These are phyloP conservation scores for Colletotrichum spaethianum DNA, from an alignment of 2,329 filamentous ascomycete species.

Conservation along the genomic window DNA sequence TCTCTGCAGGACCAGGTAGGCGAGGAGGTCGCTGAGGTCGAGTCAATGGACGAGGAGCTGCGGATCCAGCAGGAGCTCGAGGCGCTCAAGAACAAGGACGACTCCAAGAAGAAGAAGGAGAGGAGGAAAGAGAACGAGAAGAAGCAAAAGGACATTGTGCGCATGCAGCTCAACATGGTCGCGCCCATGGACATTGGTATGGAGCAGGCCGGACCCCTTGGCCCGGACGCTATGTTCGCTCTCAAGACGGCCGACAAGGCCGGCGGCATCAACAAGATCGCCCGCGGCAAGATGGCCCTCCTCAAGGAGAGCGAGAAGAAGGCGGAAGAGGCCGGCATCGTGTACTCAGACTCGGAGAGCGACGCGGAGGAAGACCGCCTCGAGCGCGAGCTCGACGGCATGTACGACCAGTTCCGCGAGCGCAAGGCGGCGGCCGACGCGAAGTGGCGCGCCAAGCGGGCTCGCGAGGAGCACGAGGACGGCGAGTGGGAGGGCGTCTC, in stretches of 20 bases:
- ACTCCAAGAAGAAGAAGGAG: constrained; percentile 83
- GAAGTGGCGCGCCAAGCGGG: constrained; percentile 92
- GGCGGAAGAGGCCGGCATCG: constrained; percentile 73
- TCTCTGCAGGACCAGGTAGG: constrained; percentile 56
- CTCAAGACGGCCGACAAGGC: constrained; percentile 86
- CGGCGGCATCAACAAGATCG: constrained; percentile 77
- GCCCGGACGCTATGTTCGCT: constrained; percentile 88
- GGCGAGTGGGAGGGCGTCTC: constrained; percentile 96
- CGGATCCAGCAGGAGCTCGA: constrained; percentile 91
- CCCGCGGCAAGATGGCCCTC: constrained; percentile 84
- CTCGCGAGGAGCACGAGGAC: constrained; percentile 83
- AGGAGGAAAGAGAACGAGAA: constrained; percentile 90
- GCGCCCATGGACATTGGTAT: constrained; percentile 96
- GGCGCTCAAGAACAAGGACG: constrained; percentile 84
- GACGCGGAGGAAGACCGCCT: constrained; percentile 81
- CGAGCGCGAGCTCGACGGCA: constrained; percentile 85
- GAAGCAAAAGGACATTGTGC: constrained; percentile 94
- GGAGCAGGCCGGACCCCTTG: constrained; percentile 84
- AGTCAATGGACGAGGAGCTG: constrained; percentile 95
- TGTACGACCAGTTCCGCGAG: constrained; percentile 91
- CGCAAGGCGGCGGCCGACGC: constrained; percentile 84
- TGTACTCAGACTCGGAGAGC: constrained; percentile 63
- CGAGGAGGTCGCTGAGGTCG: constrained; percentile 86
- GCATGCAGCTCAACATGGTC: constrained; percentile 97
- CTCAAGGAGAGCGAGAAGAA: constrained; percentile 69